Conservation (phyloP, 2,329 filamentous ascomycete genomes). For the Camptophora hylomeconis region DNA sequence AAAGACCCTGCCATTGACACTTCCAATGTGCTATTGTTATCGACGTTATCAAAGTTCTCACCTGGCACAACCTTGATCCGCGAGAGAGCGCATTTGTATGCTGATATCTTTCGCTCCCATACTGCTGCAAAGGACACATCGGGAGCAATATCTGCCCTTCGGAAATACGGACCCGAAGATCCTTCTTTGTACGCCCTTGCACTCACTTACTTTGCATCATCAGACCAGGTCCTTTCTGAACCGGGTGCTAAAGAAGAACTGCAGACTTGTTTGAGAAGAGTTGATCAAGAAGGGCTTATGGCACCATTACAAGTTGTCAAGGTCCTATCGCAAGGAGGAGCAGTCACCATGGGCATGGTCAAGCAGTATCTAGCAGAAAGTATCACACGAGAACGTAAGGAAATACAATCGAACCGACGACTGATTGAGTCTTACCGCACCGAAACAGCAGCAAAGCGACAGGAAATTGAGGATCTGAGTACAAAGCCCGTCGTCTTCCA, state of each 20-base stretch:
- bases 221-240: slow-evolving; percentile 66
- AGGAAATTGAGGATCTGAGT: slow-evolving; percentile 64
- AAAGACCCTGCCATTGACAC: slow-evolving; percentile 60
- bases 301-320: slow-evolving; percentile 94
- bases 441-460: slow-evolving; percentile 68
- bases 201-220: slow-evolving; percentile 84
- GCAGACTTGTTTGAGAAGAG: slow-evolving; percentile 64
- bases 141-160: slow-evolving; percentile 77
- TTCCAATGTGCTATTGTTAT: slow-evolving; percentile 84
- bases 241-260: slow-evolving; percentile 66
- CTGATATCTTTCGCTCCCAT: slow-evolving; percentile 94
- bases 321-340: slow-evolving; percentile 62
- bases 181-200: slow-evolving; percentile 87
- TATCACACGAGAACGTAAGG: slow-evolving; percentile 74
- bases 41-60: slow-evolving; percentile 77
- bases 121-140: slow-evolving; percentile 82
- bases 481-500: slow-evolving; percentile 81
- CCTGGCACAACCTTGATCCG: slow-evolving; percentile 86
- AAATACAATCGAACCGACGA: slow-evolving; percentile 71
- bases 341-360: slow-evolving; percentile 95
- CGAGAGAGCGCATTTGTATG: slow-evolving; percentile 80
- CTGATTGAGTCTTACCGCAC: slow-evolving; percentile 71
- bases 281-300: slow-evolving; percentile 84
- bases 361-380: slow-evolving; percentile 84
- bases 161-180: slow-evolving; percentile 83